Evolutionary conservation across 352 stramenopile genomes (phyloP), one percentile per base, ranked within the genome.

Genomic region (Globisporangium abappressorium): DNA sequence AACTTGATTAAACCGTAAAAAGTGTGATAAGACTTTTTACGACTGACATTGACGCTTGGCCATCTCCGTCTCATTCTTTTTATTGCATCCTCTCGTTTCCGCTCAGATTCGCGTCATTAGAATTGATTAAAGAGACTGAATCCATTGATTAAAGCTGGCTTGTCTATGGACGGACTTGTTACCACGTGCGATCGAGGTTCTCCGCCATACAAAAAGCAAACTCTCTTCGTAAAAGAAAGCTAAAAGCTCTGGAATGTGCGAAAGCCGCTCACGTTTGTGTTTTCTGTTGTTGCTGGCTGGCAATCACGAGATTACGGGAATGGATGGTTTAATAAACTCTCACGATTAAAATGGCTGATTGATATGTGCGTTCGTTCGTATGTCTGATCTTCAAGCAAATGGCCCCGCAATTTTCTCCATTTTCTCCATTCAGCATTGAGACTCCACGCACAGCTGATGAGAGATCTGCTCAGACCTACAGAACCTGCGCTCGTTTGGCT

Each of bases 61-160:
- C 11, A 46, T 46, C 36, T 46, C 36, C 34, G 9, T 12, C 8
- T 18, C 36, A 18, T 18, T 46, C 36, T 46, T 26, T 26, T 26
- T 26, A 26, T 26, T 26, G 24, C 24, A 2, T 26, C 24, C 24
- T 12, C 2, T 38, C 34, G 34, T 38, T 38, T 38, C 11, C 1
- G 1, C 36, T 18, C 36, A 46, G 36, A 46, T 46, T 46, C 36
- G 36, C 11, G 11, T 46, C 36, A 46, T 12, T 55, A 20, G 9
- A 18, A 55, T 55, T 55, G 47, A 55, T 55, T 55, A 55, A 55
- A 22, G n/a, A 22, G 18, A 14, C 8, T 55, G 47, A 55, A 55
- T 55, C 47, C 47, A 55, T 55, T 55, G 18, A 55, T 55, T 55
- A 55, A 55, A 55, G 22, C 18, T 55, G 47, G 20, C 15, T 26